Evolutionary conservation across 2,329 filamentous ascomycete genomes (phyloP).

Genomic region (Colletotrichum tanaceti): DNA sequence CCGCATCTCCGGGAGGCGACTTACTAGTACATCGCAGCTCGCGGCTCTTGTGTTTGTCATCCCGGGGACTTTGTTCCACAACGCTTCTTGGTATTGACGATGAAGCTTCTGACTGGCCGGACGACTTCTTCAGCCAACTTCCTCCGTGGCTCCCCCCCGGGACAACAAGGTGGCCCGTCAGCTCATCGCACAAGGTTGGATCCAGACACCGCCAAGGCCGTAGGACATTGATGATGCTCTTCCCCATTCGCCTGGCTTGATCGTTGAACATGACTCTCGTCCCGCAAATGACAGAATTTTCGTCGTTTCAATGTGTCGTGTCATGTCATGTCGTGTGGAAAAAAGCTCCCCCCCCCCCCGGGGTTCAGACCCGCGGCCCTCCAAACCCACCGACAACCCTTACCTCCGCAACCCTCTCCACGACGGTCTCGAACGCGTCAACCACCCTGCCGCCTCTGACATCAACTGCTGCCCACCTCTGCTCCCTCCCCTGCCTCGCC

Average conservation of each 20-base stretch:
- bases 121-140: too few relatives aligned
- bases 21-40: conserved; percentile 1
- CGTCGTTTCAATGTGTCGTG: too few relatives aligned
- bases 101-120: background rate
- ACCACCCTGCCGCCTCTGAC: conserved; percentile 54
- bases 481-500: conserved; percentile 57
- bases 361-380: conserved; percentile 46
- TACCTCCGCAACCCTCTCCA: conserved; percentile 42
- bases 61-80: background rate
- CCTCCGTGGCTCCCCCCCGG: background rate
- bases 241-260: background rate
- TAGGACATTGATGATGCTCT: background rate
- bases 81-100: background rate
- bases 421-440: conserved; percentile 50
- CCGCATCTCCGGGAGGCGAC: conserved; percentile 3
- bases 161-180: conserved; percentile 18
- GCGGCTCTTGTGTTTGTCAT: background rate
- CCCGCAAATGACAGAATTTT: background rate
- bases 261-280: background rate
- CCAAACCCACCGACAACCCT: conserved; percentile 51
- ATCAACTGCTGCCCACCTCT: conserved; percentile 65
- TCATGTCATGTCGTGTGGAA: background rate
- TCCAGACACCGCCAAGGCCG: conserved; percentile 68
- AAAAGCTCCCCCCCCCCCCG: background rate
- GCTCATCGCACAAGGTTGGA: conserved; percentile 48